Base-by-base conservation (phyloP, 495 filamentous ascomycete species). In the Penicillium coffeae region DNA sequence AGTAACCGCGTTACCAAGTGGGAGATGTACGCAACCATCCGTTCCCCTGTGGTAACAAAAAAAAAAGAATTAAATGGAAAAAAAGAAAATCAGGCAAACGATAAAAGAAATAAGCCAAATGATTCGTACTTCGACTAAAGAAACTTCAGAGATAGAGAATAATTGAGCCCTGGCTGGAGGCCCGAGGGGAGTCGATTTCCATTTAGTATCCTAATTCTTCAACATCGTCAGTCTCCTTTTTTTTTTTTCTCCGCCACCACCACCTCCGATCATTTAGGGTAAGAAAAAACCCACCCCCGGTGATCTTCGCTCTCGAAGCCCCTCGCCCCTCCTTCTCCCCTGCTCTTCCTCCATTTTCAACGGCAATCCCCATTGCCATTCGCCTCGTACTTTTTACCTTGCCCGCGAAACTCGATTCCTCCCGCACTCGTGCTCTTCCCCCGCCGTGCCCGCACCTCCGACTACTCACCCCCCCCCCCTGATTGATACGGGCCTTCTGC, bases 1-100 rank as follows among this genome's bases (percentile, higher is more conserved):
- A 47, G 44, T 59, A 55, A 46, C 32, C 38, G 50, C 49, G 43
- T 59, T 52, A 60, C 42, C 8, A 2, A n/a, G n/a, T n/a, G n/a
- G 14, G 56, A 30, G 25, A 4, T 30, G 25, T 56, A 65, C 59
- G 64, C 64, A 67, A 63, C 45, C 59, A 61, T 57, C n/a, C n/a
- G n/a, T n/a, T n/a, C 62, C 62, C 59, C 25, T 38, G 40, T 46
- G 13, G 6, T 21, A 50, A 52, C 50, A 48, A 51, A 47, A 44
- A 32, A 40, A 30, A 25, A 44, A 45, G 25, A 46, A 20, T 22
- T 41, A 49, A 35, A 32, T n/a, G 27, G 42, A 42, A 34, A 47
- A 38, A 22, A 49, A 46, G 46, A 43, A 35, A 35, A 19, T 33
- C 18, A 41, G 37, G 19, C 33, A 27, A 42, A 47, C n/a, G 38